Percentiles rank a stretch among this genome's conserved stretches.
Evolutionary conservation across 1,284 basidiomycete species (phyloP).

Genomic region (Ustilago vetiveriae): DNA sequence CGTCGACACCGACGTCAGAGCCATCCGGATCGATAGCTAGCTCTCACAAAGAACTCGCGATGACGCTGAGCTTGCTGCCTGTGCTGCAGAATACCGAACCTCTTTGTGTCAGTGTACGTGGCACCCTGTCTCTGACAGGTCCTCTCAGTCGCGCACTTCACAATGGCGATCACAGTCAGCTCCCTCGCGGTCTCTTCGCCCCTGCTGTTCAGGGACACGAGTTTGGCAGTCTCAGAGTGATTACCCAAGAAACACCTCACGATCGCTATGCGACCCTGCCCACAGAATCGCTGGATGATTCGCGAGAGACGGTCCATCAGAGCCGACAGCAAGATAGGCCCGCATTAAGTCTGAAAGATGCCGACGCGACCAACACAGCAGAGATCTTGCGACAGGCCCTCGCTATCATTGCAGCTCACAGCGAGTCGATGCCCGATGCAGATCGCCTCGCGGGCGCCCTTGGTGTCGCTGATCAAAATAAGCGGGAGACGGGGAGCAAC

Average conservation of each 20-base stretch:
- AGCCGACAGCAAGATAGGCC: not conserved
- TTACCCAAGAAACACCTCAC: too few species aligned
- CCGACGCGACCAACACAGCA: not conserved
- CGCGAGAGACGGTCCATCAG: conserved; percentile 22
- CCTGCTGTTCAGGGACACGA: conserved; percentile 6
- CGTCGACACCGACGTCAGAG: conserved; percentile 19
- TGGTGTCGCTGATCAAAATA: not conserved
- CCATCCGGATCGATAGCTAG: not conserved
- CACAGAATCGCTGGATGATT: conserved; percentile 23
- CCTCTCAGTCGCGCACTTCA: too few species aligned
- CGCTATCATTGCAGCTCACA: conserved; percentile 31
- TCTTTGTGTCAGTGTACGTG: conserved; percentile 10
- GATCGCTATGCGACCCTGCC: not conserved
- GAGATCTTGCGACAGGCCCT: conserved; percentile 28
- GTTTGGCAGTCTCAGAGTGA: too few species aligned
- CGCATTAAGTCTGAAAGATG: not conserved
- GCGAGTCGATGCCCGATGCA: conserved; percentile 5
- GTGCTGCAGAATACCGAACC: conserved; percentile 26
- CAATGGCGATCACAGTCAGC: not conserved
- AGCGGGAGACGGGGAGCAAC: not conserved
- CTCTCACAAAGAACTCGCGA: conserved; percentile 9
- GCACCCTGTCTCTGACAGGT: conserved; percentile 1
- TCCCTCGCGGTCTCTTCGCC: conserved; percentile 14
- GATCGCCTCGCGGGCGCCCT: not conserved
- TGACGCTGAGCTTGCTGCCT: conserved; percentile 30